Percentiles rank a stretch among this genome's conserved stretches.
phyloP scores from a whole-genome alignment of 768 basidiomycete genomes.

The Dioszegia hungarica region DNA sequence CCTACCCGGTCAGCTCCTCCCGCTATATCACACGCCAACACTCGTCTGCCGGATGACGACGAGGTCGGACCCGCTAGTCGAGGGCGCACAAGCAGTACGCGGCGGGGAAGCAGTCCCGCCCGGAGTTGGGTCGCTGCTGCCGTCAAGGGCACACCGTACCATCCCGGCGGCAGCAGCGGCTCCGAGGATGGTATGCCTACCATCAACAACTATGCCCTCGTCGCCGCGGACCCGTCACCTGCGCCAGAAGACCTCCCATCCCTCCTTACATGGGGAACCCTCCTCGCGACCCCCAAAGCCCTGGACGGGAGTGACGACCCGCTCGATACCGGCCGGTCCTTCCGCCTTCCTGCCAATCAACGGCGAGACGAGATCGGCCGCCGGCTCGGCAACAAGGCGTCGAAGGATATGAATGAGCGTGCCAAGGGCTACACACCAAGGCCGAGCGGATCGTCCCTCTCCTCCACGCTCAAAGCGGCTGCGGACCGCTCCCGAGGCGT shows the following conservation, averaged over 20 bases:
- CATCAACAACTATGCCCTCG: conserved; percentile 63
- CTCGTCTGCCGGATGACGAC: conserved; percentile 63
- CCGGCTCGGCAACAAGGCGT: conserved; percentile 73
- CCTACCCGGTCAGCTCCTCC: conserved; percentile 23
- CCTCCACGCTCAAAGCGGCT: conserved; percentile 48
- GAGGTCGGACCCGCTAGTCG: conserved; percentile 38
- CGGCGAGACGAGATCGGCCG: conserved; percentile 75
- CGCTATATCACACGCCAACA: conserved; percentile 71
- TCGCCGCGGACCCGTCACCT: conserved; percentile 81
- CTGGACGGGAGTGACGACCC: conserved; percentile 54
- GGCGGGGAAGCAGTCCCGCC: conserved; percentile 71
- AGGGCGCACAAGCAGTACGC: conserved; percentile 11
- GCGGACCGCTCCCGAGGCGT: conserved; percentile 34
- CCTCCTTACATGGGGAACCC: conserved; percentile 95
- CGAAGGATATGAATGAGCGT: conserved; percentile 63
- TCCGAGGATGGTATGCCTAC: conserved; percentile 50
- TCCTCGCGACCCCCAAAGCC: conserved; percentile 84
- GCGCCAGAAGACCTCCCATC: conserved; percentile 79
- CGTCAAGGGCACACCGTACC: conserved; percentile 86
- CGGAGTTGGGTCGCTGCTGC: conserved; percentile 86
- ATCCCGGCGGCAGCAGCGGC: conserved; percentile 38
- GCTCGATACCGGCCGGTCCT: conserved; percentile 52
- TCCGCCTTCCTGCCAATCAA: conserved; percentile 72
- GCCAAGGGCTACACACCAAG: conserved; percentile 38
- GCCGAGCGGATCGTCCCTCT: conserved; percentile 50